phyloP scores from a whole-genome alignment of 2,329 filamentous ascomycete genomes.

The Neonectria coccinea region DNA sequence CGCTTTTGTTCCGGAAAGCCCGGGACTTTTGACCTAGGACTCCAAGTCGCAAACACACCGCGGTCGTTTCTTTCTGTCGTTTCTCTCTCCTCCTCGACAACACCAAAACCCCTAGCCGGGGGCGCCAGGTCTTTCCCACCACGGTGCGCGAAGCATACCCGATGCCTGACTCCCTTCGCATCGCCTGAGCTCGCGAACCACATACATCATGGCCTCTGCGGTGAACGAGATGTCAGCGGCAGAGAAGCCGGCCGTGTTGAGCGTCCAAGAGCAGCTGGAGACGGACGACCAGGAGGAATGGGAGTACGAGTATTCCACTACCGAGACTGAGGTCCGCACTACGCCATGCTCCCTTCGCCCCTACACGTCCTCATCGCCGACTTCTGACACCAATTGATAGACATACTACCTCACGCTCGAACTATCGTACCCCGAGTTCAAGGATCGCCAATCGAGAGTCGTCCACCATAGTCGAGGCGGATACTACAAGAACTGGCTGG shows the following conservation, averaged over 20 bases:
- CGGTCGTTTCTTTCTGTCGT: background rate
- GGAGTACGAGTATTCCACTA: constrained; percentile 75
- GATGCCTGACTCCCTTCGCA: background rate
- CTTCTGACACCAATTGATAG: constrained; percentile 52
- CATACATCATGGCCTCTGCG: constrained; percentile 29
- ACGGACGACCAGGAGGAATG: constrained; percentile 68
- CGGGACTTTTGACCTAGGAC: constrained; percentile 8
- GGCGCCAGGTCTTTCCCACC: background rate
- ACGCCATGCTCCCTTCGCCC: background rate
- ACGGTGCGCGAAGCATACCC: background rate
- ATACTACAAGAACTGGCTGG: constrained; percentile 59
- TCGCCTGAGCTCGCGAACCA: too few relatives aligned
- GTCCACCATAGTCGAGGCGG: constrained; percentile 57
- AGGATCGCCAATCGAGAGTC: constrained; percentile 56
- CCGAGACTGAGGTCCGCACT: constrained; percentile 67
- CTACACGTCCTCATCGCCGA: background rate
- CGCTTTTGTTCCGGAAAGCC: constrained; percentile 9
- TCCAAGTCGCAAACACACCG: constrained; percentile 11
- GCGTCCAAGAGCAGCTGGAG: constrained; percentile 46
- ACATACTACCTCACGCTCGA: constrained; percentile 74
- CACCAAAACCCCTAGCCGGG: constrained; percentile 7
- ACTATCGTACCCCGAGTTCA: constrained; percentile 70
- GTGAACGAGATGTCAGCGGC: constrained; percentile 34
- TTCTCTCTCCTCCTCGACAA: background rate
- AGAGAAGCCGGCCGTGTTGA: constrained; percentile 45